Evolutionary conservation across 441 rosid species (phyloP).

Genomic region (Pelargonium australe): DNA sequence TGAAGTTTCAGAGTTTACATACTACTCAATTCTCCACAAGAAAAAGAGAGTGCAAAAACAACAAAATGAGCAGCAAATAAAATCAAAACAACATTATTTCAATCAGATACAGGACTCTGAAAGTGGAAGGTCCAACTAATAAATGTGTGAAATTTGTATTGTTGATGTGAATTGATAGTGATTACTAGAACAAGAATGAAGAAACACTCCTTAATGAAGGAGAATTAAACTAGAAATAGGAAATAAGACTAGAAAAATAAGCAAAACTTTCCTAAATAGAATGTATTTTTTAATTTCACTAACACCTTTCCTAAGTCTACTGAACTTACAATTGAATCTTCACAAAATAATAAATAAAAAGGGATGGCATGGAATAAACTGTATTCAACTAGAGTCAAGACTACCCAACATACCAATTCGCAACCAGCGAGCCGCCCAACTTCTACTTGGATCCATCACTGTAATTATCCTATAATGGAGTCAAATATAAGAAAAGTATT

Average conservation of each 20-base stretch:
- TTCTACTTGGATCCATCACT: conserved; percentile 84
- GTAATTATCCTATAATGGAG: conserved; percentile 54
- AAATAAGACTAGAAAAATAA: too few relatives aligned
- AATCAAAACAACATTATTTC: not conserved
- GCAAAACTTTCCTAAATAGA: too few relatives aligned
- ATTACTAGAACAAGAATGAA: too few relatives aligned
- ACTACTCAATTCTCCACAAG: not conserved
- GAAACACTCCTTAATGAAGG: too few relatives aligned
- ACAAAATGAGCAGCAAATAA: not conserved
- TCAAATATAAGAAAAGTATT: not conserved
- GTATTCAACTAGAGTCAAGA: not conserved
- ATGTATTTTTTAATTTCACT: too few relatives aligned
- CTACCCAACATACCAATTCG: conserved; percentile 56
- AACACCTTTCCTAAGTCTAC: too few relatives aligned
- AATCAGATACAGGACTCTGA: not conserved
- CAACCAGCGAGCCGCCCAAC: conserved; percentile 94
- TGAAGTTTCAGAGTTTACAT: not conserved
- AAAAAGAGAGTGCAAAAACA: not conserved
- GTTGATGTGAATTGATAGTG: too few relatives aligned
- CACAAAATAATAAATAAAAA: not conserved
- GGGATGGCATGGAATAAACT: not conserved
- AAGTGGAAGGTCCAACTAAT: not conserved
- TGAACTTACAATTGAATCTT: too few relatives aligned
- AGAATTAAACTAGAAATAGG: too few relatives aligned
- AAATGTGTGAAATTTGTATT: not conserved